Evolutionary conservation across 169 alveolate species (phyloP), one percentile per base, ranked within the genome.

Genomic region (Plasmodium adleri): DNA sequence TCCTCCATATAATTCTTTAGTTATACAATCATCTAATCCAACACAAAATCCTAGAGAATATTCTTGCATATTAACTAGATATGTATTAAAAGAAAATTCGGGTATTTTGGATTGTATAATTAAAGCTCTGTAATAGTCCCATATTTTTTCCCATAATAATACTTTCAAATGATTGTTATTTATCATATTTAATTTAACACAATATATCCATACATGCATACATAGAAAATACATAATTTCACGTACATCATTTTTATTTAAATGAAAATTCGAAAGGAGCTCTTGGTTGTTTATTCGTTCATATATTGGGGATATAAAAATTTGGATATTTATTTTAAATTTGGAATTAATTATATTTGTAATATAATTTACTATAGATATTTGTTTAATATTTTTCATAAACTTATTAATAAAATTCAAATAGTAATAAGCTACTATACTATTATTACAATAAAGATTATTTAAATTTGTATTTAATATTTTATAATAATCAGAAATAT

Each of bases 161-260:
- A 80, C 52, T 49, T 80, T 80, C 32, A 80, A 54, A 54, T 67
- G 52, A 7, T 59, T 71, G 70, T 80, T 66, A 67, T 80, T 80
- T 72, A 80, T 52, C 62, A 47, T 32, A 47, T 80, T 80, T 80
- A 80, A 66, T 26, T 62, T 80, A 26, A 74, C 83, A 47, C 83
- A 80, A 68, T 80, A 80, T 50, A 80, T 80, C 90, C 90, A 80
- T n/a, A 80, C 90, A n/a, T 80, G 90, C 43, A 80, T 60, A 68
- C 90, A 80, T 43, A 80, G 58, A 60, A 80, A 80, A 26, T 80
- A 80, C 75, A 80, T 62, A 12, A 80, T 80, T 80, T 66, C 83
- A 50, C 90, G 83, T 17, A 80, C 90, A 45, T 47, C 67, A 13
- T 66, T 80, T 80, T 67, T 66, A 15, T 67, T 68, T 80, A 80